Conservation (phyloP, 805 yeast genomes). For the Wickerhamomyces queroliae region DNA sequence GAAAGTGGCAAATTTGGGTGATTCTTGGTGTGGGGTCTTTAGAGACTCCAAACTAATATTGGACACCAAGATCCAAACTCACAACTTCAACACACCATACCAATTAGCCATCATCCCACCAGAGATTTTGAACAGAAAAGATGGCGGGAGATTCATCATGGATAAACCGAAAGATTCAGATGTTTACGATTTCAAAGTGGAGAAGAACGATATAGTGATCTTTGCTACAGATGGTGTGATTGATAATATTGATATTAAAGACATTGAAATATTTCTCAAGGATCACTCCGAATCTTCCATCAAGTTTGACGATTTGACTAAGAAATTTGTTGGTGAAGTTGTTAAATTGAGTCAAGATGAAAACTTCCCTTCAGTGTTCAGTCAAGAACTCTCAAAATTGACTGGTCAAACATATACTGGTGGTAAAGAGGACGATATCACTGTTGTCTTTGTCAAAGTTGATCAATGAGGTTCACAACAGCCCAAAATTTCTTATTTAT, state of each 20-base stretch:
- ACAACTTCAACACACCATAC: conserved; percentile 86
- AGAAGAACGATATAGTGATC: conserved; percentile 68
- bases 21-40: conserved; percentile 89
- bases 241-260: conserved; percentile 74
- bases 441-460: conserved; percentile 62
- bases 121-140: conserved; percentile 41
- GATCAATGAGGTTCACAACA: conserved; percentile 5
- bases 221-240: conserved; percentile 94
- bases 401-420: conserved; percentile 73
- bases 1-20: conserved; percentile 80
- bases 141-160: conserved; percentile 57
- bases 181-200: conserved; percentile 54
- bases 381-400: conserved; percentile 63
- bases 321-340: conserved; percentile 58
- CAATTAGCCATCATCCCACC: conserved; percentile 84
- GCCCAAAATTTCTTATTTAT: not conserved
- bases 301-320: conserved; percentile 42
- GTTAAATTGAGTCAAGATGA: conserved; percentile 66
- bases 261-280: conserved; percentile 60
- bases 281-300: conserved; percentile 38
- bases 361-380: conserved; percentile 76
- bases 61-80: conserved; percentile 74
- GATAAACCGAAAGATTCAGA: conserved; percentile 71
- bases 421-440: conserved; percentile 94
- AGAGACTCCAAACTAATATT: conserved; percentile 55